These are phyloP conservation scores for Neostapfia colusana DNA, from an alignment of 176 grass and related monocot genomes.

Conservation along the genomic window DNA sequence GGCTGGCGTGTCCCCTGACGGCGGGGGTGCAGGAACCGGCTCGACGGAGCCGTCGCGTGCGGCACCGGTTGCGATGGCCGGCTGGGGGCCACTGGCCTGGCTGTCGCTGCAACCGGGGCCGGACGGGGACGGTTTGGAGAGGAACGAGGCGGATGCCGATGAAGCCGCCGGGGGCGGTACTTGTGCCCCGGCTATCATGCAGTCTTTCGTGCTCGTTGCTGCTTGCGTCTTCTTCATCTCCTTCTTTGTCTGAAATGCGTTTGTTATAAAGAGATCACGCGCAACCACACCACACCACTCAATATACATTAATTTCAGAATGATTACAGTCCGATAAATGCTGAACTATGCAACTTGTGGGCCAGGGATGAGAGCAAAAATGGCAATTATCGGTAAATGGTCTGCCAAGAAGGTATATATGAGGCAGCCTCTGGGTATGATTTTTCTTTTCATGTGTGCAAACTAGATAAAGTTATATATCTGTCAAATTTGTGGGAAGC, in stretches of 20 bases:
- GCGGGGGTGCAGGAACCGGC: neutral
- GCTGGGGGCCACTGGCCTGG: conserved; percentile 52
- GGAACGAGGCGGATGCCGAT: conserved; percentile 8
- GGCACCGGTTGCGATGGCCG: conserved; percentile 14
- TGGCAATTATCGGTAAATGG: too few species aligned
- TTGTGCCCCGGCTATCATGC: conserved; percentile 42
- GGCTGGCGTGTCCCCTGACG: neutral
- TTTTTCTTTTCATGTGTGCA: too few species aligned
- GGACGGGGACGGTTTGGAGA: neutral
- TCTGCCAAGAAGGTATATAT: too few species aligned
- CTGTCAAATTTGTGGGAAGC: too few species aligned
- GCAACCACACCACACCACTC: neutral
- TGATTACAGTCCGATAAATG: neutral
- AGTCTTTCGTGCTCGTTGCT: conserved; percentile 55
- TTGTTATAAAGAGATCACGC: too few species aligned
- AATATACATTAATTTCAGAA: neutral
- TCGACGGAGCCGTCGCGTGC: neutral
- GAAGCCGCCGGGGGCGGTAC: conserved; percentile 31
- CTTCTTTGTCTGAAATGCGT: conserved; percentile 39
- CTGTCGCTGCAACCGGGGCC: conserved; percentile 23
- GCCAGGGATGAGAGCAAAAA: too few species aligned
- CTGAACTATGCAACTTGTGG: neutral
- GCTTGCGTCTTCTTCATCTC: conserved; percentile 50
- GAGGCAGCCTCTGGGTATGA: too few species aligned
- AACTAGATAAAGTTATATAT: too few species aligned